Evolutionary conservation across 1,284 basidiomycete species (phyloP).

Genomic region (Cryptococcus sp.): DNA sequence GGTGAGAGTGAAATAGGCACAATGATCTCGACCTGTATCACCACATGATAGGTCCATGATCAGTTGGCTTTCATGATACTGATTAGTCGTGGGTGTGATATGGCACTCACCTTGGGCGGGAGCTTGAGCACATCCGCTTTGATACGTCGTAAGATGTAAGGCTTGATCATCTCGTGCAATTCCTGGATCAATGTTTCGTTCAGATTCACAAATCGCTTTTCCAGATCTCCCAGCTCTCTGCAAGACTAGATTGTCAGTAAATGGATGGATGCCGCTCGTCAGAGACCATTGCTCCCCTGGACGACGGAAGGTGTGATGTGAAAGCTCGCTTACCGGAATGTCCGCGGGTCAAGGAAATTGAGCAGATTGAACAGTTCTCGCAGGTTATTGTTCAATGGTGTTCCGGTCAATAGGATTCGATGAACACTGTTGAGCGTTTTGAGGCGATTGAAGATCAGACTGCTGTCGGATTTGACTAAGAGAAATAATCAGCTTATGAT

Average conservation of each 20-base stretch:
- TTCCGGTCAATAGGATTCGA: slow-evolving; percentile 90
- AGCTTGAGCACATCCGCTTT: slow-evolving; percentile 90
- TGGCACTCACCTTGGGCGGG: slow-evolving; percentile 73
- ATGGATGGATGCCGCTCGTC: too few species aligned
- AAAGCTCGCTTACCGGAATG: slow-evolving; percentile 53
- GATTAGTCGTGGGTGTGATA: too few species aligned
- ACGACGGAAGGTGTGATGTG: too few species aligned
- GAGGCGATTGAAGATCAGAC: slow-evolving; percentile 78
- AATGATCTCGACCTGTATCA: slow-evolving; percentile 61
- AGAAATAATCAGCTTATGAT: neutral
- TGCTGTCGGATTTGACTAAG: slow-evolving; percentile 74
- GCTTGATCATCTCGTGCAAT: slow-evolving; percentile 73
- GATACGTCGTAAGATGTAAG: slow-evolving; percentile 88
- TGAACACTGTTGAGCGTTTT: slow-evolving; percentile 77
- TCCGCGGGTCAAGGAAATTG: slow-evolving; percentile 79
- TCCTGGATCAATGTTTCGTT: slow-evolving; percentile 75
- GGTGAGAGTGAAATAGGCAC: slow-evolving; percentile 87
- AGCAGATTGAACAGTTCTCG: slow-evolving; percentile 92
- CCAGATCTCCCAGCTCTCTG: slow-evolving; percentile 67
- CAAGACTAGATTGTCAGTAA: neutral
- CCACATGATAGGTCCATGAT: neutral
- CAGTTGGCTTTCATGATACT: too few species aligned
- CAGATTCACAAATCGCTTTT: slow-evolving; percentile 68
- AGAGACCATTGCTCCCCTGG: too few species aligned
- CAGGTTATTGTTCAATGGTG: slow-evolving; percentile 95